A percentile compares a stretch with the other conserved stretches of the same genome.
Conservation (phyloP, 1,284 basidiomycete species). For the Sparassis latifolia region DNA sequence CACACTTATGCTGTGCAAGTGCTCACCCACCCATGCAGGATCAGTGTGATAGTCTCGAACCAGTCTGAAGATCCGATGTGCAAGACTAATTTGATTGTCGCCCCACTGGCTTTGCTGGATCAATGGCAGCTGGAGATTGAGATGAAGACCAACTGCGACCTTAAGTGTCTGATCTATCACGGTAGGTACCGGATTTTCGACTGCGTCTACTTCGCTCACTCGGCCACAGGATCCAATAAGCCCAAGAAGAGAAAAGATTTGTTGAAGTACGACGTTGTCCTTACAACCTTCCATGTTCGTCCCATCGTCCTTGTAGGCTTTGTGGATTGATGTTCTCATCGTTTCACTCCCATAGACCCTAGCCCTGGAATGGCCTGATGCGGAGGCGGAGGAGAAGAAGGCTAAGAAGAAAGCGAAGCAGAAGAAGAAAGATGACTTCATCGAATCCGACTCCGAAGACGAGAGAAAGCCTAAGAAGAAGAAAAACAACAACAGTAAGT, state of each 20-base stretch:
- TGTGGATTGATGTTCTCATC: too few species aligned
- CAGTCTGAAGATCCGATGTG: slow-evolving; percentile 38
- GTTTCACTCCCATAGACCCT: slow-evolving; percentile 34
- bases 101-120: slow-evolving; percentile 58
- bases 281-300: slow-evolving; percentile 49
- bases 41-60: slow-evolving; percentile 58
- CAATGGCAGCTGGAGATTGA: slow-evolving; percentile 68
- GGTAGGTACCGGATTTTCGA: slow-evolving; percentile 21
- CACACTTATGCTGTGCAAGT: not conserved
- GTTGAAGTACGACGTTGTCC: slow-evolving; percentile 44
- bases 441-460: slow-evolving; percentile 23
- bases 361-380: slow-evolving; percentile 50
- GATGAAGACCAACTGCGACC: slow-evolving; percentile 46
- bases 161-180: slow-evolving; percentile 60
- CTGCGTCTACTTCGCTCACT: not conserved
- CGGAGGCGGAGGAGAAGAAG: slow-evolving; percentile 36
- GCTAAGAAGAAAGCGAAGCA: slow-evolving; percentile 29
- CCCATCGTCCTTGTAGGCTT: not conserved
- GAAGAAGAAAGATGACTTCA: slow-evolving; percentile 29
- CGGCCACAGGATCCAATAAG: slow-evolving; percentile 23
- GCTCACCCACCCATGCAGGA: slow-evolving; percentile 16
- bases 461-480: slow-evolving; percentile 19
- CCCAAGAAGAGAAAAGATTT: slow-evolving; percentile 37
- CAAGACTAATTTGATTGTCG: slow-evolving; percentile 54
- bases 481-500: slow-evolving; percentile 28